Percentiles rank a stretch among this genome's conserved stretches.
phyloP scores from a whole-genome alignment of 2,329 filamentous ascomycete genomes.

The Colletotrichum sidae region DNA sequence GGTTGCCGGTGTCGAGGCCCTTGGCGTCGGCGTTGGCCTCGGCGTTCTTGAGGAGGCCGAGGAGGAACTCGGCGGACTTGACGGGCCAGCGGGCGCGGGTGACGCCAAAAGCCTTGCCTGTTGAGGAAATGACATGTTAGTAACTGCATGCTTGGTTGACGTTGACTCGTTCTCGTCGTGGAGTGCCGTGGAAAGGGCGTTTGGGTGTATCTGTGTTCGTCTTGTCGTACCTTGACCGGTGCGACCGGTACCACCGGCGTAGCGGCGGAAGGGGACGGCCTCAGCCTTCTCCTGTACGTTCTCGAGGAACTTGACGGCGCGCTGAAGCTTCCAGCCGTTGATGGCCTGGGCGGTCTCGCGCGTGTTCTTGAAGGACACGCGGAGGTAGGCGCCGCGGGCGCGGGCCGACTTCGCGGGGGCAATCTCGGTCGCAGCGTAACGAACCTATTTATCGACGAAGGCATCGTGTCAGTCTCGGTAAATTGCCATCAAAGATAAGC shows the following conservation, averaged over 20 bases:
- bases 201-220: not conserved
- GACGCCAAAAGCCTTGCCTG: constrained; percentile 99
- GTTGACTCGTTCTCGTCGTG: not conserved
- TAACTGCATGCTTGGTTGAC: not conserved
- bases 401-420: constrained; percentile 92
- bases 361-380: constrained; percentile 99
- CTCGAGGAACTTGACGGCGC: constrained; percentile 96
- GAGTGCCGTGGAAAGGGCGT: not conserved
- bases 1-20: constrained; percentile 96
- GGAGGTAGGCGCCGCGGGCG: constrained; percentile 98
- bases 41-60: constrained; percentile 96
- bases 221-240: constrained; percentile 91
- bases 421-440: constrained; percentile 94
- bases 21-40: constrained; percentile 97
- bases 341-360: constrained; percentile 99
- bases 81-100: constrained; percentile 98
- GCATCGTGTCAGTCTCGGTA: constrained; percentile 38
- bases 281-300: constrained; percentile 98
- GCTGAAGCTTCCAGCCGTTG: constrained; percentile 98
- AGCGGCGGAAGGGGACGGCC: constrained; percentile 98
- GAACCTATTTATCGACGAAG: constrained; percentile 71
- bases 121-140: constrained; percentile 31
- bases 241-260: constrained; percentile 94
- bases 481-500: no score
- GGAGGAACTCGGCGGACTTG: constrained; percentile 98